Evolutionary conservation across 768 basidiomycete genomes (phyloP), one percentile per base, ranked within the genome.

Genomic region (Hirschioporus abietinus): DNA sequence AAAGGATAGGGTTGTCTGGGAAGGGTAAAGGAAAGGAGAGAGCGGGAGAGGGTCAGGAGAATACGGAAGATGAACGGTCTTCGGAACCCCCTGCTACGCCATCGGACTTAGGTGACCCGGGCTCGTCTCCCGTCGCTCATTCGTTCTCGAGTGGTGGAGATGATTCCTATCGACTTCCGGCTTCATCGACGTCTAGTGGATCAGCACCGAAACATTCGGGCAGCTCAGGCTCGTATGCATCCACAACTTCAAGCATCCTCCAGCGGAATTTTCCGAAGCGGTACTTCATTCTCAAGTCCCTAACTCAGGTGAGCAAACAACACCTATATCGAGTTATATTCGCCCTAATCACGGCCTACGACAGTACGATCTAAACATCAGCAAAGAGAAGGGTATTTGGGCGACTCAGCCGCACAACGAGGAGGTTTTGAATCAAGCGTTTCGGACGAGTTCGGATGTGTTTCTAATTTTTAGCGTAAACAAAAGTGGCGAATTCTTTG

Each of bases 341-440:
- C 7, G 27, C 12, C 25, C 9, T 34, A 24, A 68, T 59, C 57
- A 58, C 62, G 34, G 23, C 35, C 23, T 64, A 61, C 66, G 64
- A 4, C 71, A 94, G 93, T 82, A 81, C 67, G 92, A 93, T 76
- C 77, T 95, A 73, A 89, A 95, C 70, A 77, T 91, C 35, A 94
- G 92, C 74, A 87, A 93, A 26, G 80, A 90, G 73, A 84, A 83
- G 17, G 90, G 92, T 0, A 65, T 92, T 1, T 98, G 96, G 96
- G 91, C 92, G 60, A 98, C 96, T 0, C 96, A 99, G 77, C 84
- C 81, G 70, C 95, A 96, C 78, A 97, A 96, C 72, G 94, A 97
- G 77, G 87, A 86, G 9, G 87, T 96, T 62, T 80, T 97, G 18
- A 95, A 98, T 70, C 93, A 93, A 75, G 96, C 96, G 0, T 99